Evolutionary conservation across 176 grass and related monocot species (phyloP), one percentile per base, ranked within the genome.

Genomic region (Carex littledalei): DNA sequence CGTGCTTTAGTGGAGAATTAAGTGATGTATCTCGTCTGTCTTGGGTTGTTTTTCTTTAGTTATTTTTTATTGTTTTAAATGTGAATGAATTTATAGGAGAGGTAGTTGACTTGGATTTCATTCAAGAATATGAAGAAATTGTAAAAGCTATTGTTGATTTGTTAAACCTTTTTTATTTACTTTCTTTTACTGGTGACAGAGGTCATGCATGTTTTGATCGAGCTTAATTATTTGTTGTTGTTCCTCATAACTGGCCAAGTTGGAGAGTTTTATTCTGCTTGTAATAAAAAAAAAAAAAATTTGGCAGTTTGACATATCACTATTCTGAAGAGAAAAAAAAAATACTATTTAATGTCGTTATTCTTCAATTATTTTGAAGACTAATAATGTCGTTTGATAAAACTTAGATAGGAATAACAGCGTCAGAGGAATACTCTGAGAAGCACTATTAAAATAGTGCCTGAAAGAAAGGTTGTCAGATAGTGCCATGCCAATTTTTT

Each of bases 81-180:
- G 81, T 83, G 81, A 67, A 82, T 82, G 79, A 64, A n/a, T 65
- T 82, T 82, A 82, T 63, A 82, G 61, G 35, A 82, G 56, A 76
- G 10, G n/a, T 82, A 65, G 61, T 47, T 82, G 8, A 82, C 37
- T 83, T 54, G 81, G 45, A 53, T 83, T 83, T 83, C 60, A 50
- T 83, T 83, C 26, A 83, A 68, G 17, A 63, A 69, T 83, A 32
- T 83, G 81, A 24, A 29, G 63, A 66, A 83, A 83, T 31, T 83
- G 81, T 83, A 69, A 43, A 83, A 83, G 81, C 26, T 29, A 22
- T 83, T 45, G 63, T 67, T 69, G 20, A 83, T 83, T 83, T 67
- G 60, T 68, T 68, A 67, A 66, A 83, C 63, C 55, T 68, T 18
- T 83, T 83, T 83, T 54, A 53, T 62, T 78, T 79, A 15, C 20